Evolutionary conservation across 2,329 filamentous ascomycete species (phyloP), one percentile per base, ranked within the genome.

Genomic region (Chrysoporthe deuterocubensis): DNA sequence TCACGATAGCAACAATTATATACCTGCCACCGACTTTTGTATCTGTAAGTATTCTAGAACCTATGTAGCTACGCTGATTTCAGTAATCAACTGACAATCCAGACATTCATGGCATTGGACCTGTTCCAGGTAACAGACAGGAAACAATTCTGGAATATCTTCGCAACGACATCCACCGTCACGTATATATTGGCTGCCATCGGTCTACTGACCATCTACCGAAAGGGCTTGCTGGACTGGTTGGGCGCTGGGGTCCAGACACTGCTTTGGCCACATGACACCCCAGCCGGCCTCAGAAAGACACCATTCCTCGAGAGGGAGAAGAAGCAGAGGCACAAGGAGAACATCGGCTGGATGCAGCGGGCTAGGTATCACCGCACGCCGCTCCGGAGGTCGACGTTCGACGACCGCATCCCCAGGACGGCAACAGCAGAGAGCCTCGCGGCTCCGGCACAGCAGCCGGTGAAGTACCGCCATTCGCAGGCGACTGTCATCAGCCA

Each of bases 21-120:
- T 57, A 57, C 54, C 54, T 40, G 40, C 54, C 54, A 14, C 54
- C 54, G 7, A 57, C 54, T 40, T 57, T 40, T 40, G 14, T 57
- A n/a, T 26, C 54, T 5, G 34, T 57, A 13, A 56, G 52, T 16
- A 40, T 9, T 40, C 34, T 18, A 40, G 16, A 6, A 34, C 2
- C 18, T 18, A 34, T 8, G 13, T 57, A 13, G 54, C 32, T 32
- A 40, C n/a, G 18, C 16, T 48, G 16, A n/a, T n/a, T 7, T n/a
- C 16, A n/a, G 16, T 21, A 26, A 26, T 26, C 26, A 18, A 48
- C 44, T 48, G 18, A 48, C 16, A 40, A 18, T 16, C 26, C 14
- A 34, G 54, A 40, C 14, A 32, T 14, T 56, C 52, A 56, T 57
- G 34, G 32, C 54, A 34, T 8, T 40, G 13, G 32, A 57, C 14